Evolutionary conservation across 2,329 filamentous ascomycete species (phyloP), one percentile per base, ranked within the genome.

Genomic region (Metarhizium brunneum): DNA sequence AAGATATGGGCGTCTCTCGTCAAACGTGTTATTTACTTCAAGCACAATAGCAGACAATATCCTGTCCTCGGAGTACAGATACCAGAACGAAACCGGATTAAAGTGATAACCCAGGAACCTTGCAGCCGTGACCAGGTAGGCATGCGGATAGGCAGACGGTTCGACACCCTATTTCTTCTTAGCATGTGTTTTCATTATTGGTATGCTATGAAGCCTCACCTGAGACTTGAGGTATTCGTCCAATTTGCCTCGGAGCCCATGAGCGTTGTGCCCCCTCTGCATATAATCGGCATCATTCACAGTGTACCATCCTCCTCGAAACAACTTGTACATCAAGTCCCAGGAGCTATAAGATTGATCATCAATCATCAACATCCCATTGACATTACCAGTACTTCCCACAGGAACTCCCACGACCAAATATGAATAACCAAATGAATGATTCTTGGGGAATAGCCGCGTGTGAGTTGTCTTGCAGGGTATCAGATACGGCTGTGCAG

Each of bases 61-160:
- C 56, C 78, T 78, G 8, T 80, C 68, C 0, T 69, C 61, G 13
- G 83, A 79, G 65, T 92, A 91, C 2, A 92, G 76, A 61, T 90
- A 90, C 86, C 87, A 92, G 63, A 91, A 88, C 0, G 86, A 90
- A 2, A 87, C 84, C 0, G 86, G 86, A 62, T 90, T 91, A 69
- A 88, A 90, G 25, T 82, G 80, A 64, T 87, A 88, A 3, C 85
- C 84, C 6, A 88, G 66, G 58, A 90, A 86, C 35, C 78, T 78
- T 5, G 87, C 81, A 3, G 86, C 85, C 2, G 88, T 91, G 25
- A 89, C 75, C 4, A 92, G 73, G 62, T 90, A 90, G 0, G 83
- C 86, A 62, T 84, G 76, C 11, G 84, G 81, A 69, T 87, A 91
- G 49, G 76, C 71, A 2, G 74, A 65, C 52, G 81, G 79, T 56